Evolutionary conservation across 2,329 filamentous ascomycete species (phyloP), one percentile per base, ranked within the genome.

Genomic region (Trichoderma brevicompactum): DNA sequence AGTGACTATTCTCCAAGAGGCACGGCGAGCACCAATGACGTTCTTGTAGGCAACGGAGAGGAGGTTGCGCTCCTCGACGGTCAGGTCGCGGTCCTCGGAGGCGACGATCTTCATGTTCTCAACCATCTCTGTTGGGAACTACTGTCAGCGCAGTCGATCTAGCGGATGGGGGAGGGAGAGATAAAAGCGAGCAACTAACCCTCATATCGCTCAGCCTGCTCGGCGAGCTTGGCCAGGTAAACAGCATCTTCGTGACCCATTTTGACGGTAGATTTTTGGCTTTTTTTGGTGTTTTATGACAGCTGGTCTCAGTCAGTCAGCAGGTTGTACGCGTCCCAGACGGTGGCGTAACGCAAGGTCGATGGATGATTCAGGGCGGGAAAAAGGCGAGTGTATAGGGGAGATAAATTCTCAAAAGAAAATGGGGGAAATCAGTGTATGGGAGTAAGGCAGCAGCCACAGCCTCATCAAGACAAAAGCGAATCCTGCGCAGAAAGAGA

Each of bases 151-250:
- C 68, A 65, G 40, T 53, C 36, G 67, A 36, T 46, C 36, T 36
- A 53, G 17, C 54, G 38, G 28, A 17, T 5, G 17, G 36, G 48
- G 43, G 59, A 19, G 41, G 15, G 23, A 40, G 46, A 41, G 52
- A 43, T 15, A 55, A 55, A 48, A 49, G 13, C 36, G 17, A 49
- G 69, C 68, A 63, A 82, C 87, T 77, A 85, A 98, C 95, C 95
- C 87, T 99, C 95, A 84, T 99, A 99, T 81, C 95, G 94, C 90
- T 99, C 95, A 82, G 95, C 95, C 89, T 99, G 95, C 90, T 99
- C 95, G 80, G 95, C 95, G 82, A 99, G 92, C 93, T 98, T 98
- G 84, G 95, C 95, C 81, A 98, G 91, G 83, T 98, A 98, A 79
- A 99, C 95, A 77, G 94, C 94, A 85, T 98, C 94, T 88, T 98